A percentile compares a stretch with the other conserved stretches of the same genome.
These are phyloP conservation scores for Aureobasidium pullulans DNA, from an alignment of 2,329 filamentous ascomycete species.

Conservation along the genomic window DNA sequence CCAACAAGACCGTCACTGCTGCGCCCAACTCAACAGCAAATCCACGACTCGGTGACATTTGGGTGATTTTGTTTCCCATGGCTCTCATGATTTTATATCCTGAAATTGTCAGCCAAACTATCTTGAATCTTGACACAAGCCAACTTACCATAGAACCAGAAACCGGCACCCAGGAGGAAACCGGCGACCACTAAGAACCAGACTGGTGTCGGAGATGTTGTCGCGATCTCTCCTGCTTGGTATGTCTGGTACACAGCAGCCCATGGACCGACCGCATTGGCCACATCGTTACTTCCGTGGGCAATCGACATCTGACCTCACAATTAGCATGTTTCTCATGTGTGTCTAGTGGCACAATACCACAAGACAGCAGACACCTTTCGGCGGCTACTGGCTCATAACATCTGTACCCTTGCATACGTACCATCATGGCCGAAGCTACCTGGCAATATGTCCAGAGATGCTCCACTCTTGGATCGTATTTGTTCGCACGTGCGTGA, in stretches of 20 bases:
- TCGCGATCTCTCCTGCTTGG: constrained; percentile 59
- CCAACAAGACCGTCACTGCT: constrained; percentile 56
- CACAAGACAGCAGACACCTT: constrained; percentile 47
- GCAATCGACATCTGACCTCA: constrained; percentile 35
- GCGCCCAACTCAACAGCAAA: constrained; percentile 55
- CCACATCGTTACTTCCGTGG: constrained; percentile 61
- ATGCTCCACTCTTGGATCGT: constrained; percentile 55
- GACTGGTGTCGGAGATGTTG: constrained; percentile 50
- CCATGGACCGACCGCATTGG: constrained; percentile 57
- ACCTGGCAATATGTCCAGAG: constrained; percentile 61
- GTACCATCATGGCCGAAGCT: constrained; percentile 13
- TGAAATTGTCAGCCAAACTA: constrained; percentile 36
- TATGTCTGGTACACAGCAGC: constrained; percentile 58
- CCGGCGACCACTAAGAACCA: constrained; percentile 33
- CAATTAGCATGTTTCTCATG: too few species aligned
- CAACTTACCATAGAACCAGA: neutral
- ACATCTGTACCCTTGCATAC: constrained; percentile 22
- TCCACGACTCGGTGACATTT: constrained; percentile 52
- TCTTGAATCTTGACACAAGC: too few species aligned
- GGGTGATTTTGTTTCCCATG: constrained; percentile 54
- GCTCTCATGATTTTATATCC: constrained; percentile 57
- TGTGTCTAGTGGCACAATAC: constrained; percentile 50
- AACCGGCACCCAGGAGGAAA: neutral
- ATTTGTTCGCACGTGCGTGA: constrained; percentile 51
- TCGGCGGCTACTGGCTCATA: constrained; percentile 23